Evolutionary conservation across 1,284 basidiomycete genomes (phyloP).

Genomic region (Heliocybe sulcata): DNA sequence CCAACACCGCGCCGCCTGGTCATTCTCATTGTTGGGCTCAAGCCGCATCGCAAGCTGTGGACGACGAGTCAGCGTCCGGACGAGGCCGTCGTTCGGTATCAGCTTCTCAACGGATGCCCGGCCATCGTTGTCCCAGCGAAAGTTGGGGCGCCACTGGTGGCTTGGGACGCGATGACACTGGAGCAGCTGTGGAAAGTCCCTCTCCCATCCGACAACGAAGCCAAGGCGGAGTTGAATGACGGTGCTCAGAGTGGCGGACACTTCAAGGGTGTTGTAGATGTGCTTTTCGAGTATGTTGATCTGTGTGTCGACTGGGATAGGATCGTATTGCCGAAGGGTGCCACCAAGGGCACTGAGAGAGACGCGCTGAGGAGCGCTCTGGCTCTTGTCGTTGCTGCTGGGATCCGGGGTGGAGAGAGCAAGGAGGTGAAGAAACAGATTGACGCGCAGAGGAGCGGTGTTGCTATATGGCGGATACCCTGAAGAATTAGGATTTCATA

Average conservation of each 20-base stretch:
- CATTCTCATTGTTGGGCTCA: constrained; percentile 46
- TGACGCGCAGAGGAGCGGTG: constrained; percentile 46
- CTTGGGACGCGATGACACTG: constrained; percentile 55
- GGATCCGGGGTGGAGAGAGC: constrained; percentile 44
- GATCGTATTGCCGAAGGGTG: constrained; percentile 24
- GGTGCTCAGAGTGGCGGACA: neutral
- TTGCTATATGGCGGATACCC: constrained; percentile 59
- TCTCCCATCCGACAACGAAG: too few species aligned
- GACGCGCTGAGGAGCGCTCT: constrained; percentile 38
- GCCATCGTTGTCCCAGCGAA: constrained; percentile 52
- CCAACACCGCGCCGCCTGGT: constrained; percentile 49
- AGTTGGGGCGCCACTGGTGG: constrained; percentile 49
- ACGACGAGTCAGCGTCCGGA: constrained; percentile 47
- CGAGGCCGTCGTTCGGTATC: constrained; percentile 57
- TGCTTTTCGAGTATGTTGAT: constrained; percentile 51
- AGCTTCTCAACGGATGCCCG: constrained; percentile 54
- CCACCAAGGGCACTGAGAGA: constrained; percentile 23
- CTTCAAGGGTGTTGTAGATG: constrained; percentile 45
- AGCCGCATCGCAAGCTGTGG: constrained; percentile 54
- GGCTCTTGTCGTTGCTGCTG: constrained; percentile 42
- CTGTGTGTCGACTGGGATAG: constrained; percentile 57
- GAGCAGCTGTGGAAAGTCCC: constrained; percentile 51
- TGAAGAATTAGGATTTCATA: too few species aligned
- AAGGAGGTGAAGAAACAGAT: constrained; percentile 50
- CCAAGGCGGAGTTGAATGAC: constrained; percentile 17